Evolutionary conservation across 148 eudicot species (phyloP), one percentile per base, ranked within the genome.

Genomic region (Spergularia bocconei): DNA sequence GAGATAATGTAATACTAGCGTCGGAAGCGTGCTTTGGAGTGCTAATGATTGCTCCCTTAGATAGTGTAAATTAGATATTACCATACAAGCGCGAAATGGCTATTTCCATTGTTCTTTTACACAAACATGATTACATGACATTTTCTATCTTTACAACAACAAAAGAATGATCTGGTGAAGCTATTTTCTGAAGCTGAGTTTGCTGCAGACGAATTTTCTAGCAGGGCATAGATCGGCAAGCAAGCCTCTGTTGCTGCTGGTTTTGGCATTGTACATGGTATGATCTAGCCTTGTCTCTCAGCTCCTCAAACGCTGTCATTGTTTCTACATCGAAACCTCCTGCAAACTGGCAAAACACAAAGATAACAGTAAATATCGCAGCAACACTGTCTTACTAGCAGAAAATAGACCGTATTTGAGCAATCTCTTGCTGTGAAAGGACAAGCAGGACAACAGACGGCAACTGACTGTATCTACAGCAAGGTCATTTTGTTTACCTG

Each of bases 321-420:
- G 99, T 95, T 78, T 95, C 99, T 51, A 66, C 91, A 79, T 95
- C 99, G 62, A 95, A 95, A 7, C 99, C 99, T 21, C 99, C 96
- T n/a, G 98, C 98, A 85, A 94, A 94, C 98, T 91, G 81, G 6
- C 55, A 64, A 72, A 58, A 23, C 29, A 51, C 60, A 54, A 51
- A 38, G 41, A 55, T 0, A 41, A 50, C 11, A 14, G 15, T 20
- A 12, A 12, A 23, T 14, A 44, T 20, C 17, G 3, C 13, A 63
- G 55, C 20, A 55, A 4, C 13, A 14, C 10, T 9, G 57, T 13
- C 13, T 52, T 10, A 11, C 2, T 39, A 0, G 68, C 20, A 73
- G 21, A 50, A 5, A 47, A 4, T 0, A 17, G 14, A 50, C 1
- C 64, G 57, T 11, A 71, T 41, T 60, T 21, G 2, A 62, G 29